Percentiles rank a stretch among this genome's conserved stretches.
Conservation (phyloP, 2,329 filamentous ascomycete species). For the Colletotrichum sp. region DNA sequence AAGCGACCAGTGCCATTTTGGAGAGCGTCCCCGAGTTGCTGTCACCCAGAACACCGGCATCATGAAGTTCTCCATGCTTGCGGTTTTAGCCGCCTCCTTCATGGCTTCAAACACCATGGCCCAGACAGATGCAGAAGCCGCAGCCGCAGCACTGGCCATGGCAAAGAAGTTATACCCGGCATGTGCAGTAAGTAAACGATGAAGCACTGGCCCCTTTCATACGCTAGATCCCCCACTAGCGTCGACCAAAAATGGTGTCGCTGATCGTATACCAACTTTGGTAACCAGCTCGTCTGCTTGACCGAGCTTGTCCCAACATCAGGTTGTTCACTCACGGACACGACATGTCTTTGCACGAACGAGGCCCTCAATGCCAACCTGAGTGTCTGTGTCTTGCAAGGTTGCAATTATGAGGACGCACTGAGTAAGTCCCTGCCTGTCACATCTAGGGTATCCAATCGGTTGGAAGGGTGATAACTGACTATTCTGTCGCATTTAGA, state of each 20-base stretch:
- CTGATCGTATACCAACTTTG: background rate
- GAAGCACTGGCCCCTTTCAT: background rate
- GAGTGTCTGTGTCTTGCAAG: conserved; percentile 15
- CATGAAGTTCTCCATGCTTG: background rate
- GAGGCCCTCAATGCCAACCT: conserved; percentile 22
- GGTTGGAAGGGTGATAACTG: background rate
- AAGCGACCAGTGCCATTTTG: background rate
- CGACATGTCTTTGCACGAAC: conserved; percentile 25
- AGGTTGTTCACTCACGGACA: conserved; percentile 20
- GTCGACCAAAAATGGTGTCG: background rate
- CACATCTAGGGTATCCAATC: background rate
- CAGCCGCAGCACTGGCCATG: background rate
- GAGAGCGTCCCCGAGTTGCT: background rate
- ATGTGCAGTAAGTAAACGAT: conserved; percentile 21
- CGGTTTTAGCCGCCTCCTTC: background rate
- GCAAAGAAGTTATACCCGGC: conserved; percentile 17
- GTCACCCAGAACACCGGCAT: background rate
- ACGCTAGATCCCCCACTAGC: background rate
- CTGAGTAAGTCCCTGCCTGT: background rate
- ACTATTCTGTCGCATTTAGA: background rate
- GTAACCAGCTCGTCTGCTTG: conserved; percentile 22
- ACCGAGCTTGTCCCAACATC: background rate
- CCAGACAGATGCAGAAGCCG: background rate
- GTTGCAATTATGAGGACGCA: conserved; percentile 21
- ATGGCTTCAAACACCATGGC: background rate